A percentile compares a stretch with the other conserved stretches of the same genome.
Conservation (phyloP, 768 basidiomycete genomes). For the Leucosporidium yakuticum region DNA sequence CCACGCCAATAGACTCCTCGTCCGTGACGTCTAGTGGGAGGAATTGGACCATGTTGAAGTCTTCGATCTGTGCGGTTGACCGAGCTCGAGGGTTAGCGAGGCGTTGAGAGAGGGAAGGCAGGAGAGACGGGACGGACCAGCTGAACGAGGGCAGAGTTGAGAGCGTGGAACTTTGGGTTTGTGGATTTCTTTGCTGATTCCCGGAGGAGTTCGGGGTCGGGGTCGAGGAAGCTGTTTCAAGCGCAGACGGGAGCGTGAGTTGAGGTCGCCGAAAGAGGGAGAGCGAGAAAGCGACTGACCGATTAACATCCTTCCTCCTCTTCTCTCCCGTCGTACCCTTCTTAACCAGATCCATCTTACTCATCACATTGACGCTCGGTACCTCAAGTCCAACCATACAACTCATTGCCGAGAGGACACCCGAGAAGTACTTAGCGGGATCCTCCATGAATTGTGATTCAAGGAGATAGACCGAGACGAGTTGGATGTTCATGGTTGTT, state of each 20-base stretch:
- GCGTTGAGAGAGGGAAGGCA: not conserved
- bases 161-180: constrained; percentile 79
- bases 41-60: constrained; percentile 96
- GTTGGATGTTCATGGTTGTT: constrained; percentile 69
- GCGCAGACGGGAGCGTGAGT: too few species aligned
- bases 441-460: constrained; percentile 99
- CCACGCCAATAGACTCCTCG: constrained; percentile 79
- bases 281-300: constrained; percentile 48
- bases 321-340: constrained; percentile 34
- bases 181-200: constrained; percentile 48
- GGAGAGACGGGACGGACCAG: constrained; percentile 56
- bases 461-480: constrained; percentile 84
- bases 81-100: not conserved
- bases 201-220: constrained; percentile 79
- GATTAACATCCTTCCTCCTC: constrained; percentile 70
- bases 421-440: constrained; percentile 95
- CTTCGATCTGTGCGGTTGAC: constrained; percentile 74
- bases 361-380: constrained; percentile 96
- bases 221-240: constrained; percentile 71
- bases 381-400: constrained; percentile 98
- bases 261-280: not conserved
- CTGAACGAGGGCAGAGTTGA: constrained; percentile 92
- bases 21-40: constrained; percentile 85
- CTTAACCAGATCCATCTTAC: constrained; percentile 92
- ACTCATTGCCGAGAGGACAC: constrained; percentile 95